Percentiles rank a stretch among this genome's conserved stretches.
Evolutionary conservation across 169 alveolate species (phyloP).

Genomic region (Plasmodium fragile): DNA sequence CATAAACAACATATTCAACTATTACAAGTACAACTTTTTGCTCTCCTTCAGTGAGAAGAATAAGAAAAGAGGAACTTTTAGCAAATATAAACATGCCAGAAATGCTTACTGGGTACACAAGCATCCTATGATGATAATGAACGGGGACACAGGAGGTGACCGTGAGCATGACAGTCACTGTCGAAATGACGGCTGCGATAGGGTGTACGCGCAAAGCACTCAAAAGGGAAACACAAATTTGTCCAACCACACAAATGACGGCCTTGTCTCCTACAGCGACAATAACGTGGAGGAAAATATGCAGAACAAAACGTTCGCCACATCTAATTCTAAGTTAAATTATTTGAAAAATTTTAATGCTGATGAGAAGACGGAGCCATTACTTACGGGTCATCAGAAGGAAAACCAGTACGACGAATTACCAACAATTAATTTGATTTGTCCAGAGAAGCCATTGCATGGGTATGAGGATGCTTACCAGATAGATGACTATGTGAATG

Average conservation of each 20-base stretch:
- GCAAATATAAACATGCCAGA: conserved; percentile 12
- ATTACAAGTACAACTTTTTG: conserved; percentile 58
- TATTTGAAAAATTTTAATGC: conserved; percentile 25
- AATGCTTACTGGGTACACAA: not conserved
- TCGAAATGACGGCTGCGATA: not conserved
- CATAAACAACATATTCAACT: conserved; percentile 45
- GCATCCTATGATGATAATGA: not conserved
- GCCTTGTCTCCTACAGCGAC: not conserved
- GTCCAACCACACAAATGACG: not conserved
- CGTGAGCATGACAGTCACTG: not conserved
- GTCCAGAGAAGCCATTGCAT: conserved; percentile 56
- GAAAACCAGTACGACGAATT: conserved; percentile 10
- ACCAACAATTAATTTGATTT: conserved; percentile 58
- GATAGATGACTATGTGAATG: conserved; percentile 69
- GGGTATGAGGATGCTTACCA: conserved; percentile 76
- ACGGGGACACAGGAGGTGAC: not conserved
- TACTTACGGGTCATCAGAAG: conserved; percentile 22
- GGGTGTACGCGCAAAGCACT: not conserved
- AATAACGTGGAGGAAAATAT: not conserved
- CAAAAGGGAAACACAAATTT: not conserved
- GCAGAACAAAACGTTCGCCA: not conserved
- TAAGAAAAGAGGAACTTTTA: not conserved
- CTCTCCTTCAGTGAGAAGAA: conserved; percentile 47
- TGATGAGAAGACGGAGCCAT: conserved; percentile 69
- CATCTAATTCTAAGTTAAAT: not conserved